These are phyloP conservation scores for Hypoxylon sp. DNA, from an alignment of 2,329 filamentous ascomycete genomes.

Conservation along the genomic window DNA sequence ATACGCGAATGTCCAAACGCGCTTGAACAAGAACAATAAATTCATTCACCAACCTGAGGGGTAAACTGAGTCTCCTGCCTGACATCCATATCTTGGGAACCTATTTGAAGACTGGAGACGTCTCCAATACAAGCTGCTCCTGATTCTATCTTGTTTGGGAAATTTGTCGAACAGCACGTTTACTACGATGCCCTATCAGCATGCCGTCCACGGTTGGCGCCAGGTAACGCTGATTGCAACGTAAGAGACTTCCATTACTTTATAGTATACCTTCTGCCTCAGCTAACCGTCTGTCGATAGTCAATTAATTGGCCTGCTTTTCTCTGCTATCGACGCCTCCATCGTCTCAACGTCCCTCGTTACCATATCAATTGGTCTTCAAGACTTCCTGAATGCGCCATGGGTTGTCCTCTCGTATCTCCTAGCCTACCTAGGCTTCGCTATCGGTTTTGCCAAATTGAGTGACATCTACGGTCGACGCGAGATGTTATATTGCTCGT, in stretches of 20 bases:
- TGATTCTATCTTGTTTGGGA: not conserved
- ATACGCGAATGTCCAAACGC: not conserved
- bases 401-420: conserved; percentile 72
- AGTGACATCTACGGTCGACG: conserved; percentile 72
- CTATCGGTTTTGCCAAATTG: conserved; percentile 70
- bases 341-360: conserved; percentile 72
- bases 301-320: conserved; percentile 67
- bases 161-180: not conserved
- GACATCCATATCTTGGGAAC: not conserved
- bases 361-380: conserved; percentile 68
- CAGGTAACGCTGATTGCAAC: conserved; percentile 57
- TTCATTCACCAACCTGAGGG: not conserved
- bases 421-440: conserved; percentile 72
- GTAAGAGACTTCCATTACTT: conserved; percentile 46
- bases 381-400: conserved; percentile 66
- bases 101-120: not conserved
- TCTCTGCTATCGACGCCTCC: conserved; percentile 71
- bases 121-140: not conserved
- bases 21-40: not conserved
- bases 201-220: conserved; percentile 46
- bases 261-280: conserved; percentile 48
- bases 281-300: conserved; percentile 53
- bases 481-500: conserved; percentile 65
- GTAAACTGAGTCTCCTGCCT: not conserved
- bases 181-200: conserved; percentile 44